phyloP scores from a whole-genome alignment of 2,329 filamentous ascomycete genomes.

The Penicillium palitans region DNA sequence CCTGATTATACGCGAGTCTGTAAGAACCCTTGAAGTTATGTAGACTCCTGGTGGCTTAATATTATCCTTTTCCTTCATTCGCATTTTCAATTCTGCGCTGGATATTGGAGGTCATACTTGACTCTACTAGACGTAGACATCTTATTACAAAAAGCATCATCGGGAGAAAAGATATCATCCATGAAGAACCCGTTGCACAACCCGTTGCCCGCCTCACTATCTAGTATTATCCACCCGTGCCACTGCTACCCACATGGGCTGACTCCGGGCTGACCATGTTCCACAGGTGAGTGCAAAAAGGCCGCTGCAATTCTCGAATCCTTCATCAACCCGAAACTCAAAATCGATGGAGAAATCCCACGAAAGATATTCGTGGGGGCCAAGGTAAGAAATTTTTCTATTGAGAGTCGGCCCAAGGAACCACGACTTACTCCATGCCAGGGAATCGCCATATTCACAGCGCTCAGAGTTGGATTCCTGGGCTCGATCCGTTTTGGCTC shows the following conservation, averaged over 20 bases:
- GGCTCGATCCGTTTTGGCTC: constrained; percentile 52
- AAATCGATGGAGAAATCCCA: constrained; percentile 94
- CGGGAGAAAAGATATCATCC: not conserved
- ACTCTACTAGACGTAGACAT: not conserved
- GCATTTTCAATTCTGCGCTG: not conserved
- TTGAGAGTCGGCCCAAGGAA: not conserved
- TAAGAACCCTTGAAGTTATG: not conserved
- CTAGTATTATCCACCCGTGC: not conserved
- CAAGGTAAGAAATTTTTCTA: constrained; percentile 59
- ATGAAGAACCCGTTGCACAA: constrained; percentile 11
- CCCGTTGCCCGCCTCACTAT: constrained; percentile 10
- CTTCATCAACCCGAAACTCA: constrained; percentile 92
- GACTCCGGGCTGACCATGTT: not conserved
- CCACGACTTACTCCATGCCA: constrained; percentile 17
- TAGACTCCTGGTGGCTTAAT: not conserved
- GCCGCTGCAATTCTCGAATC: constrained; percentile 91
- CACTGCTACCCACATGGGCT: not conserved
- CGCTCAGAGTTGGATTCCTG: constrained; percentile 50
- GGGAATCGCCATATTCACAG: constrained; percentile 50
- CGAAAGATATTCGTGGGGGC: constrained; percentile 83
- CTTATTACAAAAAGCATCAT: not conserved
- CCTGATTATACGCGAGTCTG: not conserved
- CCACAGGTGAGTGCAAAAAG: constrained; percentile 89
- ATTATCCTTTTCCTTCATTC: not conserved
- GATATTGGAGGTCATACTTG: not conserved